A percentile compares a stretch with the other conserved stretches of the same genome.
These are phyloP conservation scores for Clavariopsis aquatica DNA, from an alignment of 495 filamentous ascomycete genomes.

Conservation along the genomic window DNA sequence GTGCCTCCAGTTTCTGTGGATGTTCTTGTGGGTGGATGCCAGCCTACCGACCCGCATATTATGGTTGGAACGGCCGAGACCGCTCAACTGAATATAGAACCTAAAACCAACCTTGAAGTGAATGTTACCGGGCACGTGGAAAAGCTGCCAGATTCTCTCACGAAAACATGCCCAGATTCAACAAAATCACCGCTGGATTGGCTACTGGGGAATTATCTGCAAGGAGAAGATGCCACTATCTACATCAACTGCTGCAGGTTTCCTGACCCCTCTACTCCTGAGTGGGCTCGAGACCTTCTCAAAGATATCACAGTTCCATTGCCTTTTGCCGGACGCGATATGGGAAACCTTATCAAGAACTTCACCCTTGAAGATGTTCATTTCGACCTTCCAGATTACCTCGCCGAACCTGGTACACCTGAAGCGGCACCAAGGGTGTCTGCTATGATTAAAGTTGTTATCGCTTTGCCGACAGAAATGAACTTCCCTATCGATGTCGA, in stretches of 20 bases:
- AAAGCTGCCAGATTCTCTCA: slow-evolving; percentile 69
- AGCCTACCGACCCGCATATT: slow-evolving; percentile 60
- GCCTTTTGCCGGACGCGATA: slow-evolving; percentile 74
- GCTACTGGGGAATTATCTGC: slow-evolving; percentile 78
- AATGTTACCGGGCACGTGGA: slow-evolving; percentile 68
- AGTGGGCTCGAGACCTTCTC: slow-evolving; percentile 79
- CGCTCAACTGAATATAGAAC: slow-evolving; percentile 60
- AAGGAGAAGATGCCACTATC: slow-evolving; percentile 72
- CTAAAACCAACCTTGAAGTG: slow-evolving; percentile 64
- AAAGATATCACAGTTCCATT: slow-evolving; percentile 81
- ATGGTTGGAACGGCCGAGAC: slow-evolving; percentile 77
- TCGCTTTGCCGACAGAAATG: slow-evolving; percentile 79
- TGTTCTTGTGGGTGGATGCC: slow-evolving; percentile 78
- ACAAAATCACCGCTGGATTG: slow-evolving; percentile 79
- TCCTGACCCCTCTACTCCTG: slow-evolving; percentile 65
- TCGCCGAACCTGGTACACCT: slow-evolving; percentile 73
- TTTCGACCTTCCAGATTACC: slow-evolving; percentile 76
- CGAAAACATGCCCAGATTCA: slow-evolving; percentile 68
- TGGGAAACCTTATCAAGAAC: slow-evolving; percentile 79
- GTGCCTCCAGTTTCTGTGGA: slow-evolving; percentile 81
- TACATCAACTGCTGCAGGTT: slow-evolving; percentile 75
- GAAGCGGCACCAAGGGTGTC: slow-evolving; percentile 75
- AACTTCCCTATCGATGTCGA: slow-evolving; percentile 77
- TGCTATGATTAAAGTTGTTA: slow-evolving; percentile 73
- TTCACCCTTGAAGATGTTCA: slow-evolving; percentile 82